Base-by-base conservation (phyloP, 495 filamentous ascomycete species). In the Neurospora tetrasperma region DNA sequence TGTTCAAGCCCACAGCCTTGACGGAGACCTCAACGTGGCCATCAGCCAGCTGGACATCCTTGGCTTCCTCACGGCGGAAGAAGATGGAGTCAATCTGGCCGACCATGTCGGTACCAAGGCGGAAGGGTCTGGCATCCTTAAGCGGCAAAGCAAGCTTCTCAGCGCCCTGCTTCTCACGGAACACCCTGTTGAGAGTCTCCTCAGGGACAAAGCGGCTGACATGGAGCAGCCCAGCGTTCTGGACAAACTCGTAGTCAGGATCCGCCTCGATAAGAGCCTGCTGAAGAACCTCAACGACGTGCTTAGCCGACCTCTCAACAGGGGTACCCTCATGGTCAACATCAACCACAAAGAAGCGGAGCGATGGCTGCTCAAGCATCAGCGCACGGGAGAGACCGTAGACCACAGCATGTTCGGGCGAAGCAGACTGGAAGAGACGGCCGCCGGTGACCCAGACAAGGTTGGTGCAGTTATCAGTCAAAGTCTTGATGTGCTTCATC, bases 391-490 rank as follows among this genome's bases (percentile, higher is more conserved):
- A 69, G 62, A 82, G 78, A 31, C 81, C 81, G 11, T 73, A 48
- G 31, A 75, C 66, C 3, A 78, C 38, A 10, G 72, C 71, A 11
- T 79, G 76, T 5, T 76, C 43, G 0, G 84, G 77, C 8, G 79
- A 77, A 39, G 78, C 73, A 8, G 69, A 31, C 4, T 75, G 72
- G 2, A 76, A 43, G 2, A 66, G 6, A 38, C 42, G 70, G 9
- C 73, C 74, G 20, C 66, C 70, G 0, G 79, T 74, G 12, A 79
- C 76, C 81, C 81, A 83, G 12, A 84, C n/a, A 8, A 83, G 54
- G 9, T 77, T 79, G 54, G 70, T 83, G 72, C 16, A 86, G 69
- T 16, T 73, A n/a, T 79, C 77, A 3, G 77, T 78, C 11, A 82
- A 18, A 11, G 75, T 78, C 43, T 74, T 74, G n/a, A 81, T 71